phyloP scores from a whole-genome alignment of 495 filamentous ascomycete species.

The Xylaria longipes region DNA sequence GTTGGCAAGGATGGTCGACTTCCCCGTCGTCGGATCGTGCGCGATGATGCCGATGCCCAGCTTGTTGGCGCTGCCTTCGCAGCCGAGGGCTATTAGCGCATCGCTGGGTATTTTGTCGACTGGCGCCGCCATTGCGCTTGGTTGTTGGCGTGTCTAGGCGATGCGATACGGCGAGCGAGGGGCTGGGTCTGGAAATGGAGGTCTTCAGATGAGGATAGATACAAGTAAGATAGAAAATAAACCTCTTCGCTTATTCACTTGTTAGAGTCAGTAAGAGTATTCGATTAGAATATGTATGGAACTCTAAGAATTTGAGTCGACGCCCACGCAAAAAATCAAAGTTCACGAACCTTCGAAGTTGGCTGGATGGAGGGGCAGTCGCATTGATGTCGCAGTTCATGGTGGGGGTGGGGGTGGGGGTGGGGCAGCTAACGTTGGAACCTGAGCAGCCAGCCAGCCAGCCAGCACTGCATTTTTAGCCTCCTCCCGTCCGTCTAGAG shows the following conservation, averaged over 20 bases:
- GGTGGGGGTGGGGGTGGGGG: slow-evolving; percentile 28
- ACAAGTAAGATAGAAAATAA: not conserved
- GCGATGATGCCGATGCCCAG: slow-evolving; percentile 91
- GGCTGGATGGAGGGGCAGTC: slow-evolving; percentile 24
- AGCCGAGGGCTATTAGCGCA: slow-evolving; percentile 77
- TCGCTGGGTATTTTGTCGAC: slow-evolving; percentile 22
- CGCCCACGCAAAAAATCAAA: not conserved
- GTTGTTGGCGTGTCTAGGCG: not conserved
- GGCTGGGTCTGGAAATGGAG: not conserved
- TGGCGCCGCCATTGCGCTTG: slow-evolving; percentile 12
- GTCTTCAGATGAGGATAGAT: not conserved
- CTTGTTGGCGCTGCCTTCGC: slow-evolving; percentile 98
- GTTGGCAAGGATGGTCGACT: slow-evolving; percentile 85
- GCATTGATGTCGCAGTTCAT: not conserved
- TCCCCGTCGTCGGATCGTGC: slow-evolving; percentile 67
- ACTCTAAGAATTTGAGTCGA: not conserved
- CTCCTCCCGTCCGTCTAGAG: not conserved
- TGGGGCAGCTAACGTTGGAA: not conserved
- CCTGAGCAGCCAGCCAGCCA: not conserved
- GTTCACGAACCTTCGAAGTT: not conserved
- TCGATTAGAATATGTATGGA: not conserved
- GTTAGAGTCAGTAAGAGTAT: not conserved
- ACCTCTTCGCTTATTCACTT: not conserved
- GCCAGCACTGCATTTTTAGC: too few relatives aligned
- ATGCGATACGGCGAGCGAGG: not conserved